Evolutionary conservation across 2,329 filamentous ascomycete species (phyloP).

Genomic region (Microdochium trichocladiopsis): DNA sequence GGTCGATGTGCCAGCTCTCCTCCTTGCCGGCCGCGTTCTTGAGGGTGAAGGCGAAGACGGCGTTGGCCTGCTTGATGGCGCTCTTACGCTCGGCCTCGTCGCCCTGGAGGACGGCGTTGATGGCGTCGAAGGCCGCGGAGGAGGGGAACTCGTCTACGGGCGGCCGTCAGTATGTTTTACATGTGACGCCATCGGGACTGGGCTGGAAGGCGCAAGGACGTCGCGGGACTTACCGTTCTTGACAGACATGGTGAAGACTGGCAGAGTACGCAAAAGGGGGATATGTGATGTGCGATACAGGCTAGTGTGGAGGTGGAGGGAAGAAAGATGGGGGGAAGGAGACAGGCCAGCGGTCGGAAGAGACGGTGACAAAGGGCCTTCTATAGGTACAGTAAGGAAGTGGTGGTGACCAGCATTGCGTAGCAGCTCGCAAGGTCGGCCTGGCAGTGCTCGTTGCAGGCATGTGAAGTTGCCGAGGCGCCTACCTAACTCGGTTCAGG

Average conservation of each 20-base stretch:
- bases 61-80: constrained; percentile 82
- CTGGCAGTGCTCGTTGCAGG: neutral
- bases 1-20: constrained; percentile 89
- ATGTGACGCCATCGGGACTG: constrained; percentile 1
- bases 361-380: neutral
- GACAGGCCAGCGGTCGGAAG: neutral
- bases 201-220: neutral
- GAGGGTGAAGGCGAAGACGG: constrained; percentile 83
- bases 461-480: constrained; percentile 1
- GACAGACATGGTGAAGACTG: constrained; percentile 55
- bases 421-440: neutral
- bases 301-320: neutral
- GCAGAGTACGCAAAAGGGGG: constrained; percentile 3
- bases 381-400: neutral
- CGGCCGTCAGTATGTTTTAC: constrained; percentile 4
- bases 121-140: constrained; percentile 85
- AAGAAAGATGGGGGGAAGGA: neutral
- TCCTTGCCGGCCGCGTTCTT: constrained; percentile 80
- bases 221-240: constrained; percentile 54
- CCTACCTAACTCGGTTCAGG: neutral
- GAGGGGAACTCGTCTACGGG: constrained; percentile 72
- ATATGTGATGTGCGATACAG: neutral
- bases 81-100: constrained; percentile 68
- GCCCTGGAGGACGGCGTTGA: constrained; percentile 63
- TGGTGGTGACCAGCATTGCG: neutral